A percentile compares a stretch with the other conserved stretches of the same genome.
Evolutionary conservation across 106 monocot species (phyloP).

Genomic region (Allium cepa): DNA sequence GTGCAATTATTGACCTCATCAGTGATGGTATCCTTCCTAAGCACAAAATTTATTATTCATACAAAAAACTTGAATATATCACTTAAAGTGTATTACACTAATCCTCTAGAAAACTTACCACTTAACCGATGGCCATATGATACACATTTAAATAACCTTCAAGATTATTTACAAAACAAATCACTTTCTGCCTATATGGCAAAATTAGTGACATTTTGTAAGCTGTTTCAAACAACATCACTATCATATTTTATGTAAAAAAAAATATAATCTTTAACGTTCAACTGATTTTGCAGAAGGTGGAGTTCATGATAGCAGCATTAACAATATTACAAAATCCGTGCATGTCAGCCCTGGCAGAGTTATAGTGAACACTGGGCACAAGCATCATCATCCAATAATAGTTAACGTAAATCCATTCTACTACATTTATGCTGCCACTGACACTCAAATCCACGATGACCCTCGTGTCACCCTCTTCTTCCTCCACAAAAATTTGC

Average conservation of each 20-base stretch:
- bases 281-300: conserved; percentile 15
- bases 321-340: conserved; percentile 15
- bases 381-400: conserved; percentile 23
- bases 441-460: conserved; percentile 20
- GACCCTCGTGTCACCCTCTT: conserved; percentile 38
- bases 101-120: neutral
- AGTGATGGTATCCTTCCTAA: conserved; percentile 16
- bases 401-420: conserved; percentile 13
- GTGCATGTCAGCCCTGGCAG: conserved; percentile 25
- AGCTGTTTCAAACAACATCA: neutral
- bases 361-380: conserved; percentile 19
- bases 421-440: conserved; percentile 24
- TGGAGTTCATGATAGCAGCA: conserved; percentile 5
- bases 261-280: conserved; percentile 12
- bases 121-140: neutral
- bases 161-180: neutral
- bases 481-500: conserved; percentile 49
- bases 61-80: neutral
- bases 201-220: neutral
- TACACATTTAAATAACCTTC: neutral
- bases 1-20: conserved; percentile 22
- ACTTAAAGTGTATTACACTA: neutral
- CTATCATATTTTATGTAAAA: conserved; percentile 7
- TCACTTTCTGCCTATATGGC: neutral
- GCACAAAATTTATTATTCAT: too few relatives aligned